A percentile compares a stretch with the other conserved stretches of the same genome.
Conservation (phyloP, 2,329 filamentous ascomycete genomes). For the Penicillium freii region DNA sequence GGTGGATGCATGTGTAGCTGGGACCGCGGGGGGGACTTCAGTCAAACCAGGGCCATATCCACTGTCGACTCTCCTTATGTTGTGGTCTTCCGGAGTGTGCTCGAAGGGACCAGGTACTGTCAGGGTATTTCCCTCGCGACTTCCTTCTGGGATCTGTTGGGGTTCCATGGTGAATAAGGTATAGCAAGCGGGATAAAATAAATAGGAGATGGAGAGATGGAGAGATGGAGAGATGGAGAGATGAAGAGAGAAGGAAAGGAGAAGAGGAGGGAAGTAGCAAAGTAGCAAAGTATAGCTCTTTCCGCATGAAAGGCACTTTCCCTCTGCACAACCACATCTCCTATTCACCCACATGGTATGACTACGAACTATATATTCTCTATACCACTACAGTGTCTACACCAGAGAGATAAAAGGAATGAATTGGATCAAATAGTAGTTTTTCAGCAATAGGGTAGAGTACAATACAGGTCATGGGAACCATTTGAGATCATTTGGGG, state of each 20-base stretch:
- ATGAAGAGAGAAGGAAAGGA: background rate
- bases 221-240: too few relatives aligned
- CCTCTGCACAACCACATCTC: background rate
- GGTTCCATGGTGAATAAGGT: background rate
- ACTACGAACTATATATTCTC: background rate
- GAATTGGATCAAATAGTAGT: constrained; percentile 1
- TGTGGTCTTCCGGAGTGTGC: background rate
- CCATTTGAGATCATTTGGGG: constrained; percentile 8
- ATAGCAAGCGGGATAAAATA: background rate
- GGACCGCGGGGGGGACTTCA: background rate
- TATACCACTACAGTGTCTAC: background rate
- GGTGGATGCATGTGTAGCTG: background rate
- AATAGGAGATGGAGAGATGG: background rate
- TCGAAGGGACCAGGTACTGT: background rate
- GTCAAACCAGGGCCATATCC: background rate
- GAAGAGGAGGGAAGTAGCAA: background rate
- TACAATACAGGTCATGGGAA: constrained; percentile 14
- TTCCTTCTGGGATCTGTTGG: background rate
- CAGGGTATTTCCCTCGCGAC: background rate
- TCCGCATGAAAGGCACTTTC: background rate
- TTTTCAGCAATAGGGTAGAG: constrained; percentile 10
- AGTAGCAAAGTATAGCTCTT: background rate
- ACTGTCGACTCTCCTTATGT: background rate
- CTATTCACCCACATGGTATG: background rate
- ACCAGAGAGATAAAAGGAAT: background rate